Evolutionary conservation across 2,329 filamentous ascomycete genomes (phyloP), one percentile per base, ranked within the genome.

Genomic region (Fusarium veterinarium): DNA sequence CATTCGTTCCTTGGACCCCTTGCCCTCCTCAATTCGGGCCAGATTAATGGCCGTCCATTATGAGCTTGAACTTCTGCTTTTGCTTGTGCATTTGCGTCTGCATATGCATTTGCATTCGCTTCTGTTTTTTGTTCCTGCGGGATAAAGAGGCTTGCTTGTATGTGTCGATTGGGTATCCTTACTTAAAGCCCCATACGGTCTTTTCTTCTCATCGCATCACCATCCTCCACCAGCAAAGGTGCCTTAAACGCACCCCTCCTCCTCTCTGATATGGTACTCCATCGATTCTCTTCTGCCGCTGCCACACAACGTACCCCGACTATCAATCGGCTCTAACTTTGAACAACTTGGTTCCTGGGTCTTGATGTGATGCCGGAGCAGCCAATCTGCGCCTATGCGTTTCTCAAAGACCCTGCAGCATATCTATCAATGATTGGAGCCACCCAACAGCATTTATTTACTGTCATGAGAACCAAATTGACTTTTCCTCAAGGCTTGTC

Each of bases 111-210:
- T 65, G 58, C 57, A 30, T 67, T 30, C 48, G 38, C 42, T 71
- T 61, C 65, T 73, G 42, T 35, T 56, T 56, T 64, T 70, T 72
- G 69, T 71, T 72, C 73, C 76, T 81, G 80, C 80, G 78, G 80
- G 79, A 80, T 78, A 80, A 79, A 81, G 78, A 78, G 76, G 76
- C 76, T 79, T 77, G 71, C 62, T 67, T 70, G 70, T 75, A 78
- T 80, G 76, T 78, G 74, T 81, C 78, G 76, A 81, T 82, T 82
- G 81, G 81, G 81, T 82, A 83, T 78, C 80, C 79, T 71, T 82
- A 82, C 80, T 77, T 80, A 67, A 75, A 76, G 78, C 76, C 78
- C 80, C 79, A 81, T 81, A 78, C 69, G 67, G 72, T 65, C 64
- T 71, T 71, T 55, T 63, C 57, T 74, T 64, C 69, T 57, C 73